Evolutionary conservation across 805 yeast species (phyloP), one percentile per base, ranked within the genome.

Genomic region (Candida alai): DNA sequence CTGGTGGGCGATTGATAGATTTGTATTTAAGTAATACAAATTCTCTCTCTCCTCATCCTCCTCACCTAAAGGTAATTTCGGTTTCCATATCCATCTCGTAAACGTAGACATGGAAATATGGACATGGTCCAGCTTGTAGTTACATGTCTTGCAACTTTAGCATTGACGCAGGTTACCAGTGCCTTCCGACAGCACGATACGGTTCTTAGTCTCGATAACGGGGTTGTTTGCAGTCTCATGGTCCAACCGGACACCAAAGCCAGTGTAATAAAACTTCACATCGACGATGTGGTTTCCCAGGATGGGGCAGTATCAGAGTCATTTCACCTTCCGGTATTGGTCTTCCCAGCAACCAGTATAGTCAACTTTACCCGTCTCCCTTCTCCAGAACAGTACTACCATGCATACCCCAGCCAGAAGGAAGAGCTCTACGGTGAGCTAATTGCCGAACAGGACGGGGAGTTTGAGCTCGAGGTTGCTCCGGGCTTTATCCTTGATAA

Each of bases 261-360:
- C 14, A 35, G 46, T 14, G 26, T 19, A 12, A 34, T 49, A 29
- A 32, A 37, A 19, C 15, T 47, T n/a, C 30, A 37, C 28, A 24
- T 45, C 15, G 40, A 45, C 10, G 11, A 6, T 10, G 29, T 45
- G 9, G 22, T n/a, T 7, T 22, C 33, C 26, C 28, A 29, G 10
- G 39, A 40, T 21, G 21, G 21, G 11, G 20, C 32, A 19, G 25
- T 23, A 8, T 17, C 28, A 24, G 25, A 37, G 6, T 41, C 39
- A 15, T 20, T 40, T 7, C 42, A 47, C 25, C 25, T 54, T 24
- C 62, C 64, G 6, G 39, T 45, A 1, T 36, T 55, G 16, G 43
- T 59, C 15, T 48, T 56, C 38, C 50, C 45, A 28, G 49, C 51
- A 35, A 35, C 42, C 5, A 55, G 56, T 28, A 39, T 55, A 19